phyloP scores from a whole-genome alignment of 192 early-diverging fungal genomes.

The Umbelopsis vinacea region DNA sequence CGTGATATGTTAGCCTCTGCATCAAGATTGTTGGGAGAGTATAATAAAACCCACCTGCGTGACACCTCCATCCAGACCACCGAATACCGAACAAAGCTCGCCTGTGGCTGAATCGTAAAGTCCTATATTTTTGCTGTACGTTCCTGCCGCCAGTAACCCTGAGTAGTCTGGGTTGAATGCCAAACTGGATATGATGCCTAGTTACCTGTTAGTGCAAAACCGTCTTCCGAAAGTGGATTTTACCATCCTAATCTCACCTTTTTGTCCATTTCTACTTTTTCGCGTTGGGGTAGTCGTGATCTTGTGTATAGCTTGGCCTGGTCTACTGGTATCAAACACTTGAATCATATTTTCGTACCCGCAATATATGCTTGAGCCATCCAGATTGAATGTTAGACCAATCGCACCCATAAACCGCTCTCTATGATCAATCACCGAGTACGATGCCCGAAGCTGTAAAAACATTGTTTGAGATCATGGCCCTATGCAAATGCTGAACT shows the following conservation, averaged over 20 bases:
- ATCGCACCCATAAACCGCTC: conserved; percentile 70
- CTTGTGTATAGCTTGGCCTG: conserved; percentile 57
- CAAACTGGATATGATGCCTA: conserved; percentile 72
- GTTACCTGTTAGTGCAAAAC: conserved; percentile 8
- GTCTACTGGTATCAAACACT: conserved; percentile 70
- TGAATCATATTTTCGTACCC: conserved; percentile 72
- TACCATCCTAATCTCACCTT: conserved; percentile 43
- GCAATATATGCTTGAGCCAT: conserved; percentile 69
- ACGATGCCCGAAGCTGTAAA: conserved; percentile 63
- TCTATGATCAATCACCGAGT: conserved; percentile 64
- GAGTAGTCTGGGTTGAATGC: conserved; percentile 69
- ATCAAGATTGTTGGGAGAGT: no score
- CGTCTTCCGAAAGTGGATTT: neutral
- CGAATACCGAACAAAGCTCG: conserved; percentile 55
- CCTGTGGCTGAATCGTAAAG: conserved; percentile 63
- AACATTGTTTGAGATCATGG: neutral
- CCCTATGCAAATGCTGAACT: neutral
- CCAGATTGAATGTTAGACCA: conserved; percentile 69
- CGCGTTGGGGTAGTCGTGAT: conserved; percentile 60
- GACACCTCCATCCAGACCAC: conserved; percentile 53
- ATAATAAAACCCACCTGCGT: conserved; percentile 42
- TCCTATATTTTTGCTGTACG: conserved; percentile 70
- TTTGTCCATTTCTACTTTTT: conserved; percentile 73
- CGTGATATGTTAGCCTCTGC: neutral
- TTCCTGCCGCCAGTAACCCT: conserved; percentile 74